These are phyloP conservation scores for Diaporthe aspalathi DNA, from an alignment of 2,329 filamentous ascomycete genomes.

Conservation along the genomic window DNA sequence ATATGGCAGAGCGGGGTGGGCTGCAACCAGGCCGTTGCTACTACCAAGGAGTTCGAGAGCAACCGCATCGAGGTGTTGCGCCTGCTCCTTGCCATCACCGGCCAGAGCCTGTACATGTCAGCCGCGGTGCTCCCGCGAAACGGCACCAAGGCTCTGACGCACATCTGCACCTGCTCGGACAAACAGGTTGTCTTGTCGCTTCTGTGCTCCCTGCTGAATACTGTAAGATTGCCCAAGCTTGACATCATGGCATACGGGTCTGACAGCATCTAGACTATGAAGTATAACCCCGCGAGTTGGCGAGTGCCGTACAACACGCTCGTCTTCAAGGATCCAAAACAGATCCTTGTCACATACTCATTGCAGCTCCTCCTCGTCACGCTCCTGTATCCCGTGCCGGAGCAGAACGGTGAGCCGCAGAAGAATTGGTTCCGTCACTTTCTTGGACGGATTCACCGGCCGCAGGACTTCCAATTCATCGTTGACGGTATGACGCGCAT, in stretches of 20 bases:
- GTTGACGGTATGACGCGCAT: slow-evolving; percentile 94
- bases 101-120: slow-evolving; percentile 94
- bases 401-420: slow-evolving; percentile 73
- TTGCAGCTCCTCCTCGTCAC: slow-evolving; percentile 89
- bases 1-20: slow-evolving; percentile 99
- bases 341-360: slow-evolving; percentile 90
- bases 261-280: slow-evolving; percentile 74
- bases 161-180: slow-evolving; percentile 87
- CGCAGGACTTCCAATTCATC: slow-evolving; percentile 97
- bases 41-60: slow-evolving; percentile 91
- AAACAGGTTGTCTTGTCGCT: slow-evolving; percentile 92
- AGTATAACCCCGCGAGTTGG: slow-evolving; percentile 96
- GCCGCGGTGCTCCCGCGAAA: slow-evolving; percentile 82
- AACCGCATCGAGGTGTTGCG: slow-evolving; percentile 92
- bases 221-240: slow-evolving; percentile 62
- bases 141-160: slow-evolving; percentile 86
- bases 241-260: slow-evolving; percentile 12
- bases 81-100: slow-evolving; percentile 84
- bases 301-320: slow-evolving; percentile 93
- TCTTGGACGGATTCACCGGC: slow-evolving; percentile 86
- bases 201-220: slow-evolving; percentile 93
- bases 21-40: slow-evolving; percentile 88
- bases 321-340: slow-evolving; percentile 90
- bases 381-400: slow-evolving; percentile 88
- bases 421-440: slow-evolving; percentile 97